A percentile compares a stretch with the other conserved stretches of the same genome.
Evolutionary conservation across 768 basidiomycete species (phyloP).

Genomic region (Boletus sp.): DNA sequence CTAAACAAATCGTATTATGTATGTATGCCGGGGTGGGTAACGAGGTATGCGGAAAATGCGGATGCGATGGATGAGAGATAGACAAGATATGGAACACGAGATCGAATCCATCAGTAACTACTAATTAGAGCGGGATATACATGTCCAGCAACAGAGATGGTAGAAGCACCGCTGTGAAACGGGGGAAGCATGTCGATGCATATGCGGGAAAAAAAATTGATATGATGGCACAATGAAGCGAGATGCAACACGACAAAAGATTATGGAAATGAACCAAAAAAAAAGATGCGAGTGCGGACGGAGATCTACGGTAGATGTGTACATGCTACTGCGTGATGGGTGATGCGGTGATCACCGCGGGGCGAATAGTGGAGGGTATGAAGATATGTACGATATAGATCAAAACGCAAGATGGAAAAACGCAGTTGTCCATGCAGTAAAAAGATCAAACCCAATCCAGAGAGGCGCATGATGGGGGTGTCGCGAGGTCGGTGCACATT

Average conservation of each 20-base stretch:
- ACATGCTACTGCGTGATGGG: constrained; percentile 11
- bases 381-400: constrained; percentile 12
- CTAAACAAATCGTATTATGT: not conserved
- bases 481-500: not conserved
- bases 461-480: not conserved
- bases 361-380: not conserved
- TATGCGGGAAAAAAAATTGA: not conserved
- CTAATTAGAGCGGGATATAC: not conserved
- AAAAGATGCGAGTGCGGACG: constrained; percentile 7
- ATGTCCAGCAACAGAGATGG: not conserved
- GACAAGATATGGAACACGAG: not conserved
- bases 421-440: constrained; percentile 6
- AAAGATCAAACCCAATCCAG: not conserved
- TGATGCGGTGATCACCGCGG: constrained; percentile 7
- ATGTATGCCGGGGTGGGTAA: not conserved
- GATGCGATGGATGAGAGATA: not conserved
- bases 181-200: not conserved
- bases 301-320: constrained; percentile 20
- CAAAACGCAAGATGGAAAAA: constrained; percentile 7
- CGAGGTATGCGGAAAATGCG: no score
- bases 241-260: constrained; percentile 2
- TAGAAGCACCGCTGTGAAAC: not conserved
- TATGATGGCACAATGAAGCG: not conserved
- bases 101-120: not conserved
- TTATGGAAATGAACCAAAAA: not conserved